Percentiles rank a stretch among this genome's conserved stretches.
Conservation (phyloP, 108 stramenopile species). For the Nitzschia sp. region DNA sequence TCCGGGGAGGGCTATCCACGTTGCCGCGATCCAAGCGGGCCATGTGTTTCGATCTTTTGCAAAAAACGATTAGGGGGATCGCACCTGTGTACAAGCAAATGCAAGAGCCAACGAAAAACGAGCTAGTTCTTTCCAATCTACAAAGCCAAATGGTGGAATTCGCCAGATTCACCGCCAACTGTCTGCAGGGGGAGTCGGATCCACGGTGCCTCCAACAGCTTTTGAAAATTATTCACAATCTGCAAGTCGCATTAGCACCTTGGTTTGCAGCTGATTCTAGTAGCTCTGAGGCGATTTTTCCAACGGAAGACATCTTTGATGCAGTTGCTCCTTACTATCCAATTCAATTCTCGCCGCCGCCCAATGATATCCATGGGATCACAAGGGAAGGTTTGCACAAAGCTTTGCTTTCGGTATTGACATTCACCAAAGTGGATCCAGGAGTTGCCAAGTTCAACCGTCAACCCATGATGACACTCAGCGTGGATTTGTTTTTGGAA, state of each 20-base stretch:
- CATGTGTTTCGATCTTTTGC: conserved; percentile 65
- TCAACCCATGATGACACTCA: conserved; percentile 58
- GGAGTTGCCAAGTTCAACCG: conserved; percentile 11
- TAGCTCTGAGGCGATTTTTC: conserved; percentile 38
- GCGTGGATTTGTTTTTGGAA: conserved; percentile 69
- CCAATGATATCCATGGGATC: conserved; percentile 80
- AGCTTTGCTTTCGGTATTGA: conserved; percentile 64
- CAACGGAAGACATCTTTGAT: conserved; percentile 70
- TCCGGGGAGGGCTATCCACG: conserved; percentile 54
- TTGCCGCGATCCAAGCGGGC: conserved; percentile 73
- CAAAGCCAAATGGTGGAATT: conserved; percentile 46
- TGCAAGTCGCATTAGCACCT: conserved; percentile 41
- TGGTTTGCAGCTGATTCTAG: conserved; percentile 13
- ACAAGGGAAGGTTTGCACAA: conserved; percentile 63
- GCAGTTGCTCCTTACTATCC: conserved; percentile 87
- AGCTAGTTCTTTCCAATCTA: background rate
- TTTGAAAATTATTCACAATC: conserved; percentile 54
- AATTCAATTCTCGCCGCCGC: conserved; percentile 84
- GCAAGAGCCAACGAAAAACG: background rate
- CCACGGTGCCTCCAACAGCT: conserved; percentile 85
- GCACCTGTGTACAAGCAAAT: conserved; percentile 2
- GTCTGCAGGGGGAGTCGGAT: conserved; percentile 88
- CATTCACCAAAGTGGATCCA: conserved; percentile 47
- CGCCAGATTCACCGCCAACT: conserved; percentile 54
- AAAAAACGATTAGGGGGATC: conserved; percentile 34